Percentiles rank a stretch among this genome's conserved stretches.
phyloP scores from a whole-genome alignment of 2,329 filamentous ascomycete genomes.

The Stagonosporopsis rhizophila region DNA sequence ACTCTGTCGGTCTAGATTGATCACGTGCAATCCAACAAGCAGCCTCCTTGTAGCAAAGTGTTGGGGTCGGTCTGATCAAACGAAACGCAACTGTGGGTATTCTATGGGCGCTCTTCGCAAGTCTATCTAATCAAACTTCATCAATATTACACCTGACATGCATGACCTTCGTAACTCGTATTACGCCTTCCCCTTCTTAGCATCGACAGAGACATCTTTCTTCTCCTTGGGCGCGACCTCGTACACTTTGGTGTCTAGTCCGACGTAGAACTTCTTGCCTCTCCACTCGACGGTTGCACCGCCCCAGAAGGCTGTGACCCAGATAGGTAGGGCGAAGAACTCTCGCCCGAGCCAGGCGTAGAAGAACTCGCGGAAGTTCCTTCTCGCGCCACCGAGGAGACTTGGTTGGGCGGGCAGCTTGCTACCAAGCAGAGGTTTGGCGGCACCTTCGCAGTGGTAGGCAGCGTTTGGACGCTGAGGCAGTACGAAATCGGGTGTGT shows the following conservation, averaged over 20 bases:
- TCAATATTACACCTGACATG: too few relatives aligned
- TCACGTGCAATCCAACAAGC: too few relatives aligned
- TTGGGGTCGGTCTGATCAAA: too few relatives aligned
- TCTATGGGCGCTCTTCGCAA: too few relatives aligned
- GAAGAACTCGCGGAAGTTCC: conserved; percentile 75
- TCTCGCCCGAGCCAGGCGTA: conserved; percentile 86
- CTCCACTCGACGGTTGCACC: conserved; percentile 89
- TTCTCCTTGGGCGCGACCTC: conserved; percentile 53
- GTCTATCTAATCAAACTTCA: too few relatives aligned
- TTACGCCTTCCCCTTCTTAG: background rate
- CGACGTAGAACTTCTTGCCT: conserved; percentile 80
- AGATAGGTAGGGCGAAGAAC: conserved; percentile 82
- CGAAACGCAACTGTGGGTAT: too few relatives aligned
- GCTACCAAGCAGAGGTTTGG: conserved; percentile 32
- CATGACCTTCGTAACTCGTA: background rate
- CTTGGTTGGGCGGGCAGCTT: conserved; percentile 19
- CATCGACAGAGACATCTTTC: background rate
- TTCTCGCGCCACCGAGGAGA: conserved; percentile 50
- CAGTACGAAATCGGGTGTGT: conserved; percentile 77
- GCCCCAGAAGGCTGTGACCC: conserved; percentile 88
- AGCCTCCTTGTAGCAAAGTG: too few relatives aligned
- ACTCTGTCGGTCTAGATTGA: too few relatives aligned
- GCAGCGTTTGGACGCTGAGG: conserved; percentile 51
- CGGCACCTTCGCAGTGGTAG: conserved; percentile 27
- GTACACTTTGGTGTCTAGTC: conserved; percentile 81